Percentiles rank a stretch among this genome's conserved stretches.
Evolutionary conservation across 306 rosid genomes (phyloP).

Genomic region (Bauhinia variegata): DNA sequence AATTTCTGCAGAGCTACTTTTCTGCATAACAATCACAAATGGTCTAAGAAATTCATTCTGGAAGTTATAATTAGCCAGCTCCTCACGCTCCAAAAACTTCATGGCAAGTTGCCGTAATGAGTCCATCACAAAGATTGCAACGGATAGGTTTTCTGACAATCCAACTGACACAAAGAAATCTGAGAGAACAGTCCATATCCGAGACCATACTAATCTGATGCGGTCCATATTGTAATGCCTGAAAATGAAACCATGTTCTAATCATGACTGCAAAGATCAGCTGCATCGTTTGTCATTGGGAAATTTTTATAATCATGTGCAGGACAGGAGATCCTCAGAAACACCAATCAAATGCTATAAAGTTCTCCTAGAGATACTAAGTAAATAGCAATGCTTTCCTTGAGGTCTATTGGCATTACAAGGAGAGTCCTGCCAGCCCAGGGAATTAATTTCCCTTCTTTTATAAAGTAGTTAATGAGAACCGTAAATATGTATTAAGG

Average conservation of each 20-base stretch:
- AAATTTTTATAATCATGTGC: constrained; percentile 18
- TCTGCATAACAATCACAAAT: constrained; percentile 94
- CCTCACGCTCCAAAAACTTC: constrained; percentile 99
- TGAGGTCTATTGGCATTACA: constrained; percentile 4
- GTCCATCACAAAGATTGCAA: constrained; percentile 98
- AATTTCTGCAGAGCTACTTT: constrained; percentile 87
- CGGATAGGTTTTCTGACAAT: constrained; percentile 90
- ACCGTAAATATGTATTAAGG: not conserved
- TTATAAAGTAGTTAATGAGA: not conserved
- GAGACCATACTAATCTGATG: constrained; percentile 98
- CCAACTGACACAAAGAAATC: constrained; percentile 99
- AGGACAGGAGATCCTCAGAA: constrained; percentile 13
- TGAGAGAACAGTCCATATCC: constrained; percentile 97
- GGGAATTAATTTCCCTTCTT: constrained; percentile 17
- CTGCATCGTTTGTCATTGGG: not conserved
- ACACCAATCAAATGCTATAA: constrained; percentile 18
- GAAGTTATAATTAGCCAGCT: constrained; percentile 95
- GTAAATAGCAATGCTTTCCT: not conserved
- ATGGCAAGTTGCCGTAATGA: constrained; percentile 96
- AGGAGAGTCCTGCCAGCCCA: not conserved
- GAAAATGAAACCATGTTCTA: constrained; percentile 52
- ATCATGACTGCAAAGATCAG: constrained; percentile 32
- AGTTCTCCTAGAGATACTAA: too few relatives aligned
- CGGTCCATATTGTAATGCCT: constrained; percentile 99
- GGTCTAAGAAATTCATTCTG: constrained; percentile 99